Base-by-base conservation (phyloP, 2,329 filamentous ascomycete species). In the Aureobasidium sp. region DNA sequence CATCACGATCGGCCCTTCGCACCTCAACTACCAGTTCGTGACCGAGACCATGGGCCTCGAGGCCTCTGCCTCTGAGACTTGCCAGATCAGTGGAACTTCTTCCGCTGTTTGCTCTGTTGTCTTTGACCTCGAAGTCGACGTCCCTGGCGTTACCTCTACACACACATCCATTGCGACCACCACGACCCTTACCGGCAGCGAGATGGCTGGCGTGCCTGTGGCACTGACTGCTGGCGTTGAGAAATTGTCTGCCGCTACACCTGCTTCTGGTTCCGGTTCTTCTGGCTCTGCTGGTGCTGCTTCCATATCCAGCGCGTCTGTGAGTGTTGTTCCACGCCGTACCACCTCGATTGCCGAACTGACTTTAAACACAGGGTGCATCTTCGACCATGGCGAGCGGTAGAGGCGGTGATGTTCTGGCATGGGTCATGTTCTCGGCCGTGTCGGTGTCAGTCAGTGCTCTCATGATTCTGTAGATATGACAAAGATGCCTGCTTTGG, bases 371-470 rank as follows among this genome's bases (percentile, higher is more conserved):
- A 11, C n/a, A 60, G 57, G 57, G 44, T 24, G 57, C 57, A 50
- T 49, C 57, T 42, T 60, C 57, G 2, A 39, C 39, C 24, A 60
- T 40, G 56, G 8, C 56, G 27, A 60, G 19, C 45, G 35, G 57
- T 22, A 29, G 31, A 22, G 45, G 44, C 19, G 57, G 57, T 33
- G 35, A 60, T 24, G 17, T 50, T 22, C 27, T 60, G 33, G 57
- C 57, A 22, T 24, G 50, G 17, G 45, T 42, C 37, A 49, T 60
- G 57, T 45, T 60, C 22, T 50, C 57, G 40, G 57, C 45, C n/a
- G 37, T 60, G 14, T 19, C 45, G 9, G 57, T 60, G 3, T 49
- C 44, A 8, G 33, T 60, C 12, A 35, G 57, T 50, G 57, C 57
- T 31, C 57, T 60, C 15, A 42, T 60, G 44, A 24, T 50, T n/a